These are phyloP conservation scores for Phytophthora foliorum DNA, from an alignment of 352 stramenopile genomes.

Conservation along the genomic window DNA sequence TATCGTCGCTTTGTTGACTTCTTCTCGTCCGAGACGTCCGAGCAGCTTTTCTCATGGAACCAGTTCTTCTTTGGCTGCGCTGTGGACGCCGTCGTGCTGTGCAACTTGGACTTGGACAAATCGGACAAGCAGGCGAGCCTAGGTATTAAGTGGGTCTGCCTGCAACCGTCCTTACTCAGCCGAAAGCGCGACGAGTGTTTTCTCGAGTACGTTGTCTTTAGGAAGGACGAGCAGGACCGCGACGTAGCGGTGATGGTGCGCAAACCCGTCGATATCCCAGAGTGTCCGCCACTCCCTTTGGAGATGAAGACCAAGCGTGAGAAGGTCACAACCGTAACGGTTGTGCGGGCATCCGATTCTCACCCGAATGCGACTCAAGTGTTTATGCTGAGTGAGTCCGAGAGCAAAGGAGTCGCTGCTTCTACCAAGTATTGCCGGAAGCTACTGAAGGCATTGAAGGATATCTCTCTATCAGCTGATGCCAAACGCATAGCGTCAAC, in stretches of 20 bases:
- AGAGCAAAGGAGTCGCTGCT: constrained; percentile 56
- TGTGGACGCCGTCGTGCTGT: constrained; percentile 74
- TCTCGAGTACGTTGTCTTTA: constrained; percentile 79
- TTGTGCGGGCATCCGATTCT: constrained; percentile 55
- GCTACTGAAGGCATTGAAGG: constrained; percentile 55
- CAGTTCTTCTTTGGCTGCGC: constrained; percentile 73
- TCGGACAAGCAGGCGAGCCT: constrained; percentile 61
- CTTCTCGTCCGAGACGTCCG: constrained; percentile 70
- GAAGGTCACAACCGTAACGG: constrained; percentile 55
- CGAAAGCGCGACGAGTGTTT: constrained; percentile 81
- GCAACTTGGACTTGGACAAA: constrained; percentile 63
- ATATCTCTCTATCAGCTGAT: constrained; percentile 63
- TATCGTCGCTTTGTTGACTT: constrained; percentile 72
- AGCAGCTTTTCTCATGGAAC: constrained; percentile 76
- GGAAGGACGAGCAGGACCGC: constrained; percentile 60
- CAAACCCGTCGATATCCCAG: constrained; percentile 65
- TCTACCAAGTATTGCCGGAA: constrained; percentile 62
- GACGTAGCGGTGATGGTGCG: constrained; percentile 72
- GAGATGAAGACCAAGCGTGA: constrained; percentile 71
- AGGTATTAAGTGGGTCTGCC: constrained; percentile 84
- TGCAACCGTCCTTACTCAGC: constrained; percentile 64
- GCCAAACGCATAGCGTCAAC: constrained; percentile 69
- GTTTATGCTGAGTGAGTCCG: constrained; percentile 64
- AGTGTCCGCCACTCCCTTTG: constrained; percentile 61
- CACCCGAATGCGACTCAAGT: constrained; percentile 51